phyloP scores from a whole-genome alignment of 345 rosid genomes.

The Acer yangbiense region DNA sequence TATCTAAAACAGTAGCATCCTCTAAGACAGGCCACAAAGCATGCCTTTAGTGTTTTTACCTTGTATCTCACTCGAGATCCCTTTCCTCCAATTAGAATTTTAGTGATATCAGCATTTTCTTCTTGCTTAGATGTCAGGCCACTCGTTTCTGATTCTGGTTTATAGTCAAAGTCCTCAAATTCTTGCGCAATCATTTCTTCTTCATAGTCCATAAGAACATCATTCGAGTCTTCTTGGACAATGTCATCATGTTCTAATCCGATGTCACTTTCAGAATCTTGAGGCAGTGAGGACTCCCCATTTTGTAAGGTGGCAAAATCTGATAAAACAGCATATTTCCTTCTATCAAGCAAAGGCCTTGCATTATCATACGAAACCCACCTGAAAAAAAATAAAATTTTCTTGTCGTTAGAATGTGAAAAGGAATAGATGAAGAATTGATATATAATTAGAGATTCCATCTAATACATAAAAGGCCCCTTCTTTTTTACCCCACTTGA shows the following conservation, averaged over 20 bases:
- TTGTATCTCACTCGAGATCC: slow-evolving; percentile 62
- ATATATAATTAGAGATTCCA: not conserved
- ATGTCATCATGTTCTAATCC: slow-evolving; percentile 43
- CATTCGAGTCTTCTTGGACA: slow-evolving; percentile 39
- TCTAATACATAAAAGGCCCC: not conserved
- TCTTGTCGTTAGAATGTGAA: slow-evolving; percentile 15
- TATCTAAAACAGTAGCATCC: not conserved
- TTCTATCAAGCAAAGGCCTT: slow-evolving; percentile 73
- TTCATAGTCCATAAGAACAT: slow-evolving; percentile 42
- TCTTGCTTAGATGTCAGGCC: slow-evolving; percentile 21
- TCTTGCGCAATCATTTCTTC: slow-evolving; percentile 52
- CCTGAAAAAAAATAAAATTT: slow-evolving; percentile 51
- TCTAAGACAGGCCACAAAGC: not conserved
- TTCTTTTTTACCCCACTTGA: too few relatives aligned
- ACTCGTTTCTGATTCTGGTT: slow-evolving; percentile 34
- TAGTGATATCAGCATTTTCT: slow-evolving; percentile 44
- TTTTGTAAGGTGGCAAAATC: slow-evolving; percentile 47
- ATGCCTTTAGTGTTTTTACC: slow-evolving; percentile 42
- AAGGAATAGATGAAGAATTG: not conserved
- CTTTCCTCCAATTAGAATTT: slow-evolving; percentile 45
- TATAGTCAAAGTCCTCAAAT: slow-evolving; percentile 51
- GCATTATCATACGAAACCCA: slow-evolving; percentile 79
- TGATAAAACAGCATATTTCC: slow-evolving; percentile 67
- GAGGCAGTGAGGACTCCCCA: slow-evolving; percentile 37
- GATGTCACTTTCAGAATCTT: slow-evolving; percentile 36